These are phyloP conservation scores for Pelagophyceae sp. DNA, from an alignment of 352 stramenopile genomes.

Conservation along the genomic window DNA sequence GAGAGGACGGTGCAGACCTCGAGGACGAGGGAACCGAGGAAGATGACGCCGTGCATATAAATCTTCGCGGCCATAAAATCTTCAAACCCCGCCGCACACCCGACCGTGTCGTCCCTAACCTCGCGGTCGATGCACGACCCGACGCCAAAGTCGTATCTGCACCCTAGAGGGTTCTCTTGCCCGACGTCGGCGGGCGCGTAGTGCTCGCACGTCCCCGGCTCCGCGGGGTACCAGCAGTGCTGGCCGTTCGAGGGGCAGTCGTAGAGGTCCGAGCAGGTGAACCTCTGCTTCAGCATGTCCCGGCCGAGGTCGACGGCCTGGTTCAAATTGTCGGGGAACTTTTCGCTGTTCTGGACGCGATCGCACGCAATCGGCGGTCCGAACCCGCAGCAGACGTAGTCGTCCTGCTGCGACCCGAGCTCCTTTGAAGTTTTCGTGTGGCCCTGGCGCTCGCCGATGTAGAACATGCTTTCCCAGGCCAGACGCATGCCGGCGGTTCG, in stretches of 20 bases:
- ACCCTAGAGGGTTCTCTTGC: background rate
- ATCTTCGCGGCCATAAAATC: constrained; percentile 3
- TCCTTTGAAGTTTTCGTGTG: background rate
- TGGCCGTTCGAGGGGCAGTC: background rate
- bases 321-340: background rate
- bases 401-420: background rate
- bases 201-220: background rate
- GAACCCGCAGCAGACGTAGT: constrained; percentile 8
- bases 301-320: background rate
- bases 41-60: background rate
- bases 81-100: background rate
- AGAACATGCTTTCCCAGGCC: background rate
- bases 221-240: constrained; percentile 4
- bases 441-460: background rate
- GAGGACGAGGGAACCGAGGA: background rate
- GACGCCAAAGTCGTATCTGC: background rate
- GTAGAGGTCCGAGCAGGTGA: background rate
- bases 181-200: background rate
- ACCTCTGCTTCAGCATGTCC: constrained; percentile 8
- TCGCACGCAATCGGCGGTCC: background rate
- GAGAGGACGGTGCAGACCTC: background rate
- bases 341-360: background rate
- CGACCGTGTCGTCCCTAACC: background rate
- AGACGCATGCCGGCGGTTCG: constrained; percentile 9
- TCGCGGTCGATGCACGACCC: background rate